Evolutionary conservation across 345 rosid genomes (phyloP).

Genomic region (Alliaria petiolata): DNA sequence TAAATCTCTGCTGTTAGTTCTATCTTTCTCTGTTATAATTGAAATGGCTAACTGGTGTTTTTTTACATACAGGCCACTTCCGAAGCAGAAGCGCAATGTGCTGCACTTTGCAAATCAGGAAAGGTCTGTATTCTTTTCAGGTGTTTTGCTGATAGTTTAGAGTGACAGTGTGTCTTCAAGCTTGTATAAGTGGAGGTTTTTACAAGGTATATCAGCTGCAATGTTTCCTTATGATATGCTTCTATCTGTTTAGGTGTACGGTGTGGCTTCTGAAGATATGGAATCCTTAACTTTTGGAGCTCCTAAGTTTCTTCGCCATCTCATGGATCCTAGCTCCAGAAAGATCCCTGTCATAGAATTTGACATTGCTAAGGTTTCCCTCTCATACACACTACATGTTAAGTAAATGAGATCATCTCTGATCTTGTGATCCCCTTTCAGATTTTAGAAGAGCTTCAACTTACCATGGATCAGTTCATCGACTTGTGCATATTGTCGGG

Average conservation of each 20-base stretch:
- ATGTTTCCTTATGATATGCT: background rate
- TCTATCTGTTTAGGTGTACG: conserved; percentile 64
- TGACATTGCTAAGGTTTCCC: conserved; percentile 67
- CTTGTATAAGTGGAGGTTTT: background rate
- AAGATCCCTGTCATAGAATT: conserved; percentile 94
- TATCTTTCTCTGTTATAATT: background rate
- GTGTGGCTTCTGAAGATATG: conserved; percentile 99
- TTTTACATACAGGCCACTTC: conserved; percentile 66
- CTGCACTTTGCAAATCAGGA: conserved; percentile 84
- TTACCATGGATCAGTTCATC: conserved; percentile 92
- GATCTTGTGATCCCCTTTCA: conserved; percentile 31
- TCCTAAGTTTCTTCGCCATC: conserved; percentile 88
- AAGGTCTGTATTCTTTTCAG: conserved; percentile 47
- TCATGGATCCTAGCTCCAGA: conserved; percentile 97
- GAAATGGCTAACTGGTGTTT: background rate
- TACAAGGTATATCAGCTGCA: background rate
- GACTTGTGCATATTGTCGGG: conserved; percentile 97
- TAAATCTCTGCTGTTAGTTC: background rate
- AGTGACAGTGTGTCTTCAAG: background rate
- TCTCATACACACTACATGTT: background rate
- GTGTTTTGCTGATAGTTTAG: background rate
- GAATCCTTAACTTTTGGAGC: conserved; percentile 97
- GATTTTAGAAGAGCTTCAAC: conserved; percentile 82
- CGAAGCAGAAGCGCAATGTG: conserved; percentile 96
- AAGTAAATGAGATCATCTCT: background rate